Percentiles rank a stretch among this genome's conserved stretches.
phyloP scores from a whole-genome alignment of 1,139 yeast species.

The Meyerozyma carpophila region DNA sequence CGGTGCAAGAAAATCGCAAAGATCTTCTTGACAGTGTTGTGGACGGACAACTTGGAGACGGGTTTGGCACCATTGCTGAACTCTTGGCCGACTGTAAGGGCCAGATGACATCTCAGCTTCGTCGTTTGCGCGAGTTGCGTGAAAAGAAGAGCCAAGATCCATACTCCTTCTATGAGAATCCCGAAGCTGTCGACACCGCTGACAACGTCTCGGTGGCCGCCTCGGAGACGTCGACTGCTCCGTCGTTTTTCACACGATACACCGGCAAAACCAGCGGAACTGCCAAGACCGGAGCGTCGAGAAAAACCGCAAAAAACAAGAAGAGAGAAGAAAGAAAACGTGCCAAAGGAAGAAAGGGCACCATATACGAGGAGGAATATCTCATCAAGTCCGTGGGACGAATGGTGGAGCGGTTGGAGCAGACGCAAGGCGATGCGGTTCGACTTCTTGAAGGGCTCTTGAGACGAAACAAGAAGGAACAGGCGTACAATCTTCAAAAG shows the following conservation, averaged over 20 bases:
- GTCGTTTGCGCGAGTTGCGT: conserved; percentile 78
- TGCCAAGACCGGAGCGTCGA: conserved; percentile 92
- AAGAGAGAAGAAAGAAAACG: conserved; percentile 94
- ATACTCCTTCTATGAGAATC: conserved; percentile 76
- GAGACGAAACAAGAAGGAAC: conserved; percentile 68
- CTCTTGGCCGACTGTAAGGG: conserved; percentile 85
- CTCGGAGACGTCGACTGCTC: conserved; percentile 87
- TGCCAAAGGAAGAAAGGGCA: conserved; percentile 96
- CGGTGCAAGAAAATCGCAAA: conserved; percentile 34
- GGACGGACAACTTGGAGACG: conserved; percentile 76
- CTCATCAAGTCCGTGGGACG: conserved; percentile 84
- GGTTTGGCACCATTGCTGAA: conserved; percentile 84
- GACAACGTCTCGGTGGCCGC: conserved; percentile 95
- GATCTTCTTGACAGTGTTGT: conserved; percentile 54
- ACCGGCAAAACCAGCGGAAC: conserved; percentile 96
- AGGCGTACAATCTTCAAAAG: conserved; percentile 78
- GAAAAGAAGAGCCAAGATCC: conserved; percentile 81
- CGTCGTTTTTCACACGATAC: conserved; percentile 89
- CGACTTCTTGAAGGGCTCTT: conserved; percentile 70
- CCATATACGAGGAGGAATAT: conserved; percentile 95
- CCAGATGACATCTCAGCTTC: conserved; percentile 78
- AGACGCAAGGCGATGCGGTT: conserved; percentile 69
- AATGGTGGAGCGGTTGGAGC: conserved; percentile 73
- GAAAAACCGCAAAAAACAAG: conserved; percentile 84
- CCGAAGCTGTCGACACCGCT: conserved; percentile 18